Conservation (phyloP, 345 rosid genomes). For the Eucalyptus cloeziana region DNA sequence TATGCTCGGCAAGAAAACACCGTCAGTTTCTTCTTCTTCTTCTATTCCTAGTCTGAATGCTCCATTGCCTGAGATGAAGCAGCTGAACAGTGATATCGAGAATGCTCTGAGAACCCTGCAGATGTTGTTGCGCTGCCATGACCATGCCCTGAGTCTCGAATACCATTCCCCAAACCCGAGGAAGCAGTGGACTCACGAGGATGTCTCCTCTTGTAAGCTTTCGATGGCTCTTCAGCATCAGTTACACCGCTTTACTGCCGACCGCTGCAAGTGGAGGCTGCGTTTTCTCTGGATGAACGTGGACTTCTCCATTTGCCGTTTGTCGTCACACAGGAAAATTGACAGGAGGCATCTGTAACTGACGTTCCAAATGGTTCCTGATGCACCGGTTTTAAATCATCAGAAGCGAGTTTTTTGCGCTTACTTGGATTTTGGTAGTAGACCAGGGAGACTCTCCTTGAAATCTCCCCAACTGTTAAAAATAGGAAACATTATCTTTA, state of each 20-base stretch:
- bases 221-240: constrained; percentile 18
- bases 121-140: not conserved
- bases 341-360: constrained; percentile 14
- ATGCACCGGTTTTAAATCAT: not conserved
- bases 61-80: constrained; percentile 18
- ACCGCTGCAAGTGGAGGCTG: constrained; percentile 29
- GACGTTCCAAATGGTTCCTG: constrained; percentile 19
- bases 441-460: constrained; percentile 44
- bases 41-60: constrained; percentile 3
- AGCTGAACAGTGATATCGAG: not conserved
- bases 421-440: constrained; percentile 47
- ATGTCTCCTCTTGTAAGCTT: constrained; percentile 10
- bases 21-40: constrained; percentile 20
- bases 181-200: not conserved
- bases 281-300: not conserved
- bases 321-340: constrained; percentile 4
- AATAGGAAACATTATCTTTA: not conserved
- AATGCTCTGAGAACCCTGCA: not conserved
- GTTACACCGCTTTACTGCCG: constrained; percentile 17
- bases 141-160: not conserved
- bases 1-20: not conserved
- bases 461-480: constrained; percentile 40
- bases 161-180: not conserved
- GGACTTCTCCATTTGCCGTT: constrained; percentile 17
- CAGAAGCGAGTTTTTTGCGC: constrained; percentile 9